A percentile compares a stretch with the other conserved stretches of the same genome.
Conservation (phyloP, 495 filamentous ascomycete genomes). For the Daldinia caldariorum region DNA sequence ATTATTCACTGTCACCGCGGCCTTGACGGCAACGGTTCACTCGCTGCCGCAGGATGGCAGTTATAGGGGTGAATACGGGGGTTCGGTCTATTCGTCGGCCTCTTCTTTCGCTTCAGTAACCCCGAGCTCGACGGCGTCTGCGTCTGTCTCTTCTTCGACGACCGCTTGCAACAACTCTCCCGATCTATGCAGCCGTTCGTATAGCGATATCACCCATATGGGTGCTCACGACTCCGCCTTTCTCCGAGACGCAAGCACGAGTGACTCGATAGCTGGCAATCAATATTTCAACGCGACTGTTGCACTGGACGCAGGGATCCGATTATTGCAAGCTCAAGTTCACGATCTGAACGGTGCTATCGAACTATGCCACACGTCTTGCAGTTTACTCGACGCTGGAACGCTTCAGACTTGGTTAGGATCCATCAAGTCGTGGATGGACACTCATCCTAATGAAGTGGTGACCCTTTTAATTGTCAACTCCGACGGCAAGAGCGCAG, state of each 20-base stretch:
- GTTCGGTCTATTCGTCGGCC: conserved; percentile 22
- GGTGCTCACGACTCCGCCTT: conserved; percentile 77
- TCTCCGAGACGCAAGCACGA: conserved; percentile 62
- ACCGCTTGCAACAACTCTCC: conserved; percentile 74
- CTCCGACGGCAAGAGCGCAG: conserved; percentile 62
- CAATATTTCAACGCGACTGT: conserved; percentile 72
- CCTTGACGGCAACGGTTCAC: conserved; percentile 41
- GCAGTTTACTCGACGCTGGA: conserved; percentile 72
- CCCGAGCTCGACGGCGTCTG: conserved; percentile 31
- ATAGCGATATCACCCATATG: conserved; percentile 73
- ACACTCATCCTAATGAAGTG: conserved; percentile 71
- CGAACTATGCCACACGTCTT: conserved; percentile 73
- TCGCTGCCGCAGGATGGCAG: conserved; percentile 41
- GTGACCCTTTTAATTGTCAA: conserved; percentile 77
- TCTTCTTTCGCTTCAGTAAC: conserved; percentile 28
- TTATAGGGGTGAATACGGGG: conserved; percentile 20
- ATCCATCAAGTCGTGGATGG: conserved; percentile 71
- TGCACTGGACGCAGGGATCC: conserved; percentile 73
- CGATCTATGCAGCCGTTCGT: conserved; percentile 67
- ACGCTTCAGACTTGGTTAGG: conserved; percentile 65
- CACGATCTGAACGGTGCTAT: conserved; percentile 64
- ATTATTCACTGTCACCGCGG: conserved; percentile 33
- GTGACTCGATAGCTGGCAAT: conserved; percentile 68
- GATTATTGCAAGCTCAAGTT: conserved; percentile 75
- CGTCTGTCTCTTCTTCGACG: conserved; percentile 22